phyloP scores from a whole-genome alignment of 164 flowering plant genomes.

The Vitis amurensis region DNA sequence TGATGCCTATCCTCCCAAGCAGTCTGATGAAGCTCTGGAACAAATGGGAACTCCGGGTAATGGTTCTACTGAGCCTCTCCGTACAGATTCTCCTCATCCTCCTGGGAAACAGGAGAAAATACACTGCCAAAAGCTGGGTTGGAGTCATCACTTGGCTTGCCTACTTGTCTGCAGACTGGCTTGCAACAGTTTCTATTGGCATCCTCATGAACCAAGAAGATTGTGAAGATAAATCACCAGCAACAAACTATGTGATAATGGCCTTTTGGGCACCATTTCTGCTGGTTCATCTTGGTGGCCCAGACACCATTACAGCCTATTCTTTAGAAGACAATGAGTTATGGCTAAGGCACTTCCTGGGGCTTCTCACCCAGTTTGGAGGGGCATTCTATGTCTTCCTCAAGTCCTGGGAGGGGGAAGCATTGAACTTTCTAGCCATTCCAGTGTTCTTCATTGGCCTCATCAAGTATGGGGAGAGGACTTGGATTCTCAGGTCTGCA shows the following conservation, averaged over 20 bases:
- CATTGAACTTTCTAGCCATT: background rate
- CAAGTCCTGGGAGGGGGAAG: background rate
- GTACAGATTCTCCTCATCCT: constrained; percentile 24
- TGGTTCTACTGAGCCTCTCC: constrained; percentile 26
- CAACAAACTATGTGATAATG: background rate
- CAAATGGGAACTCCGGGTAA: constrained; percentile 23
- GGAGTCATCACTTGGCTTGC: constrained; percentile 27
- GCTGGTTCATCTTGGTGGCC: background rate
- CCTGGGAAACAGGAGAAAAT: constrained; percentile 28
- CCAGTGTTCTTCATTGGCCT: background rate
- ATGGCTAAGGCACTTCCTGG: constrained; percentile 7
- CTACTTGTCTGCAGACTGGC: constrained; percentile 34
- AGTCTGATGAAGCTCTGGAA: constrained; percentile 14
- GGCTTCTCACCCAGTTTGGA: background rate
- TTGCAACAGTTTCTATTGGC: constrained; percentile 31
- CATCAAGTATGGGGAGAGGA: constrained; percentile 8
- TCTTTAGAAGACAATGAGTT: constrained; percentile 4
- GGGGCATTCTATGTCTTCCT: constrained; percentile 1
- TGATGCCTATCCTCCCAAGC: background rate
- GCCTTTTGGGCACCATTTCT: constrained; percentile 5
- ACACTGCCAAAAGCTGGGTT: constrained; percentile 2
- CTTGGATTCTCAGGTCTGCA: background rate
- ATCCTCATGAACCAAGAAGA: background rate
- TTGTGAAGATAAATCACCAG: background rate
- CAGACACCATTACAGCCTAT: constrained; percentile 8